A percentile compares a stretch with the other conserved stretches of the same genome.
phyloP scores from a whole-genome alignment of 1,284 basidiomycete species.

The Apiotrichum mycotoxinovorans region DNA sequence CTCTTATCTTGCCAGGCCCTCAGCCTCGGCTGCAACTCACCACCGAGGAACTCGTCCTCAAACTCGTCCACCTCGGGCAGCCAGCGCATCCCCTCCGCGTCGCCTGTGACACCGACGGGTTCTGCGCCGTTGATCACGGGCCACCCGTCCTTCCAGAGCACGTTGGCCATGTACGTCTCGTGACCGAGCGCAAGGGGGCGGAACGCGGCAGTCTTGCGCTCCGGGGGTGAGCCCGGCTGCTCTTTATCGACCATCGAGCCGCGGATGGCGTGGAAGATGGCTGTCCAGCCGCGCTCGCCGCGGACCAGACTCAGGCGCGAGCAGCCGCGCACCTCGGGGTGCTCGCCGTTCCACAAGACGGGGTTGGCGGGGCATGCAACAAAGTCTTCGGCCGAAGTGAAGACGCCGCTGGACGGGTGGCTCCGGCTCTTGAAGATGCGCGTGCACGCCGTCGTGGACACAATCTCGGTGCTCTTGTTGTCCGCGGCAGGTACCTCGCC shows the following conservation, averaged over 20 bases:
- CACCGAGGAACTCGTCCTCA: neutral
- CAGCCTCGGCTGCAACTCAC: neutral
- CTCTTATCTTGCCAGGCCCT: neutral
- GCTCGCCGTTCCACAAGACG: constrained; percentile 5
- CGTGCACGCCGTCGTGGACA: constrained; percentile 15
- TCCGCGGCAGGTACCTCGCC: too few species aligned
- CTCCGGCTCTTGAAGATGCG: constrained; percentile 14
- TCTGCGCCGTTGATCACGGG: constrained; percentile 21
- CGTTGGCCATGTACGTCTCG: constrained; percentile 26
- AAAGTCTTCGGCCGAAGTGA: neutral
- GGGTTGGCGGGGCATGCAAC: constrained; percentile 17
- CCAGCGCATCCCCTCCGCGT: constrained; percentile 4
- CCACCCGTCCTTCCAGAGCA: constrained; percentile 29
- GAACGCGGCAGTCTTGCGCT: neutral
- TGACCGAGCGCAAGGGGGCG: constrained; percentile 15
- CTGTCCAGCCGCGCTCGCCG: constrained; percentile 3
- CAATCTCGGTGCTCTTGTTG: constrained; percentile 11
- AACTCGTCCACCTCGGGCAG: constrained; percentile 3
- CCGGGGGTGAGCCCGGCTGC: too few species aligned
- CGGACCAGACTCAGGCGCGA: neutral
- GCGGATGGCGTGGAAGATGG: constrained; percentile 1
- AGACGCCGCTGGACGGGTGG: constrained; percentile 1
- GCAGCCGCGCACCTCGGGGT: constrained; percentile 1
- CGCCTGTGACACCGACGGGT: constrained; percentile 6
- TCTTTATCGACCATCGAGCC: neutral